Percentiles rank a stretch among this genome's conserved stretches.
Evolutionary conservation across 257 asterid species (phyloP).

Genomic region (Nicotiana obtusifolia): DNA sequence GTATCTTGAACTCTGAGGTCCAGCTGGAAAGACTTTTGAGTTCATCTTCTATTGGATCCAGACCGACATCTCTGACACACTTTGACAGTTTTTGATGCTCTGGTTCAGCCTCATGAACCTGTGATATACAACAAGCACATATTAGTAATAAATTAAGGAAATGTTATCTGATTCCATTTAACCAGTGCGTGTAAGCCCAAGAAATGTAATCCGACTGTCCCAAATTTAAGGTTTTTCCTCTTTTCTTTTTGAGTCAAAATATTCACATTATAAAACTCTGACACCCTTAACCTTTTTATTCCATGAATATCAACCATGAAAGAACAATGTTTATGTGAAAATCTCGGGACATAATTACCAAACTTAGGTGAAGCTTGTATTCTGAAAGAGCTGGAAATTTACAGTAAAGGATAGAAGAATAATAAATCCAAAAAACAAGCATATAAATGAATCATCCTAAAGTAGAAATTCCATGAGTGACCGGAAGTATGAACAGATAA

Average conservation of each 20-base stretch:
- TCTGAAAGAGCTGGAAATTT: not conserved
- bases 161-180: not conserved
- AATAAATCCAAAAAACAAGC: not conserved
- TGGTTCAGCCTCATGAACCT: conserved; percentile 34
- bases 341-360: not conserved
- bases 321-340: not conserved
- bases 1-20: conserved; percentile 74
- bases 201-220: not conserved
- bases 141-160: not conserved
- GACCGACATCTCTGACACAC: conserved; percentile 62
- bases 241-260: not conserved
- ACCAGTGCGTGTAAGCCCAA: not conserved
- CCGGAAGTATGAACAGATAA: not conserved
- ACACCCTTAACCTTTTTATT: not conserved
- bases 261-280: not conserved
- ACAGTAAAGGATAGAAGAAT: not conserved
- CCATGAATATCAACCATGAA: conserved; percentile 2
- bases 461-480: not conserved
- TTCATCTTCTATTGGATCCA: conserved; percentile 76
- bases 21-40: conserved; percentile 43
- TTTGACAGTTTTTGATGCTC: conserved; percentile 32
- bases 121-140: conserved; percentile 13
- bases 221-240: not conserved
- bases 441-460: not conserved
- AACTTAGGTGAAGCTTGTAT: not conserved